Evolutionary conservation across 2,329 filamentous ascomycete species (phyloP).

Genomic region (Fusarium kyushuense): DNA sequence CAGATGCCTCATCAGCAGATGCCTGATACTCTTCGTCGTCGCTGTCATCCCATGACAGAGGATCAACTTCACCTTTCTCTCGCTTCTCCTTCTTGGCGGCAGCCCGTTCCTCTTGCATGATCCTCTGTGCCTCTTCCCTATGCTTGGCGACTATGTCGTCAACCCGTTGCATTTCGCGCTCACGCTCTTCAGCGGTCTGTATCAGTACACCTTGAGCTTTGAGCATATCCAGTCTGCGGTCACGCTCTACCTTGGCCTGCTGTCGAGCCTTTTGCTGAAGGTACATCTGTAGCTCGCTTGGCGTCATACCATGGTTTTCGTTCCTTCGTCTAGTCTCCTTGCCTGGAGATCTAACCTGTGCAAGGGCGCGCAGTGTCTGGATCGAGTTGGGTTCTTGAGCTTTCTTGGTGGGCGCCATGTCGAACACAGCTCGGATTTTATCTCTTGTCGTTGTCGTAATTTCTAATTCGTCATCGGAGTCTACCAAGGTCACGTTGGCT

Average conservation of each 20-base stretch:
- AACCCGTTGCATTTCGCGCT: constrained; percentile 82
- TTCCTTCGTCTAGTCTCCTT: constrained; percentile 61
- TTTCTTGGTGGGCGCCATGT: constrained; percentile 73
- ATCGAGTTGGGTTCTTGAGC: constrained; percentile 73
- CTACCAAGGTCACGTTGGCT: constrained; percentile 55
- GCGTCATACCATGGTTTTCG: constrained; percentile 70
- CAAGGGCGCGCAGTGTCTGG: constrained; percentile 77
- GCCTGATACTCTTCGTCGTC: constrained; percentile 65
- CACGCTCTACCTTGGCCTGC: constrained; percentile 82
- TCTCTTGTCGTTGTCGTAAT: constrained; percentile 65
- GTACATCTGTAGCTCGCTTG: constrained; percentile 74
- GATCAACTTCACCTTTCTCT: constrained; percentile 61
- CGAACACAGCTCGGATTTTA: constrained; percentile 74
- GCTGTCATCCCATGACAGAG: constrained; percentile 68
- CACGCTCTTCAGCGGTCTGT: constrained; percentile 87
- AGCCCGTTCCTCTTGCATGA: constrained; percentile 81
- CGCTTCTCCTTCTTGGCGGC: constrained; percentile 74
- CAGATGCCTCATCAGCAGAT: constrained; percentile 54
- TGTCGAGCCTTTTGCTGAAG: constrained; percentile 79
- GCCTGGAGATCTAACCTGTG: constrained; percentile 74
- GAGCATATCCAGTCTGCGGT: constrained; percentile 80
- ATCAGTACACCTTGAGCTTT: constrained; percentile 83
- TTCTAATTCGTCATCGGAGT: constrained; percentile 73
- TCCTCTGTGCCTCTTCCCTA: constrained; percentile 77
- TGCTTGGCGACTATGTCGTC: constrained; percentile 91